phyloP scores from a whole-genome alignment of 108 stramenopile species.

The Parmales sp. region DNA sequence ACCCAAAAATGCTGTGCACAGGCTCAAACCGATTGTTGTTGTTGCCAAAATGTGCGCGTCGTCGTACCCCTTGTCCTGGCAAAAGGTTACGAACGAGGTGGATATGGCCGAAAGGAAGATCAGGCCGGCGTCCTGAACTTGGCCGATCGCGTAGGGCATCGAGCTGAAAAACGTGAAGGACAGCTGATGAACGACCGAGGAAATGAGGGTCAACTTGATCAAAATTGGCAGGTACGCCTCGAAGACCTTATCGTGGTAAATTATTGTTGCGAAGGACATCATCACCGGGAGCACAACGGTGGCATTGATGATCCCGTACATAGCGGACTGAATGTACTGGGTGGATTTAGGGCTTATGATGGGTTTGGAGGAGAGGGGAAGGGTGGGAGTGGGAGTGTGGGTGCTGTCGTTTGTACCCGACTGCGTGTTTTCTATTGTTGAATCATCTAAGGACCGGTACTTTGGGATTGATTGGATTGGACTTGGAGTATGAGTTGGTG shows the following conservation, averaged over 20 bases:
- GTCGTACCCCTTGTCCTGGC: conserved; percentile 19
- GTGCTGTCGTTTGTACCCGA: too few relatives aligned
- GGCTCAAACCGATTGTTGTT: conserved; percentile 55
- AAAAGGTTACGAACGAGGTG: not conserved
- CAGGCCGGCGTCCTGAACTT: conserved; percentile 94
- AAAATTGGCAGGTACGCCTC: conserved; percentile 60
- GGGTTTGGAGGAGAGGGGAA: too few relatives aligned
- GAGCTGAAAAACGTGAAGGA: conserved; percentile 68
- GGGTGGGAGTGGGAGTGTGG: too few relatives aligned
- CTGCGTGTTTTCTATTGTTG: too few relatives aligned
- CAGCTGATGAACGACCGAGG: conserved; percentile 81
- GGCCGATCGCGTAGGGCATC: conserved; percentile 86
- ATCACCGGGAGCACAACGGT: conserved; percentile 70
- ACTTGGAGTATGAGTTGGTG: too few relatives aligned
- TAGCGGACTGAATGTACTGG: too few relatives aligned
- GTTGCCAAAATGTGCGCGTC: conserved; percentile 56
- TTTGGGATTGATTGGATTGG: too few relatives aligned
- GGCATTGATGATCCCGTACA: conserved; percentile 67
- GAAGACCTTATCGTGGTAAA: conserved; percentile 68
- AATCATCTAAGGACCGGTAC: too few relatives aligned
- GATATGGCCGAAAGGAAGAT: conserved; percentile 82
- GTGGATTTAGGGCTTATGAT: too few relatives aligned
- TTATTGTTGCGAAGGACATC: conserved; percentile 76
- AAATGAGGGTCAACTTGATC: conserved; percentile 65
- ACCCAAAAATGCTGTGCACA: conserved; percentile 75